Percentiles rank a stretch among this genome's conserved stretches.
These are phyloP conservation scores for Crotalaria pallida DNA, from an alignment of 306 rosid genomes.

Conservation along the genomic window DNA sequence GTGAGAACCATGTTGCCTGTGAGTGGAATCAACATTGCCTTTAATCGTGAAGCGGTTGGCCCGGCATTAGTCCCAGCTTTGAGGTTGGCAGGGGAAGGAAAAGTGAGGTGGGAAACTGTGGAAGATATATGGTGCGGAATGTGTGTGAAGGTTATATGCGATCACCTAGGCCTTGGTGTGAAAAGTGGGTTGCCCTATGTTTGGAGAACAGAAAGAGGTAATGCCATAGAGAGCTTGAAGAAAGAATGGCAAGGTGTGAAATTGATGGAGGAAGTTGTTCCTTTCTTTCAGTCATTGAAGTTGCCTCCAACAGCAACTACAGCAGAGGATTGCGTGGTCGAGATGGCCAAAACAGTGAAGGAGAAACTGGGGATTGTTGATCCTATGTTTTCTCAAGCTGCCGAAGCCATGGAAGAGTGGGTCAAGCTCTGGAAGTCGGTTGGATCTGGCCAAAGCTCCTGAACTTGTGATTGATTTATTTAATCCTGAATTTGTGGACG, in stretches of 20 bases:
- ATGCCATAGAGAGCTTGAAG: constrained; percentile 80
- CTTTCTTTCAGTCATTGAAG: constrained; percentile 83
- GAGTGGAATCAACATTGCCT: constrained; percentile 92
- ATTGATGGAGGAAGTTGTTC: constrained; percentile 91
- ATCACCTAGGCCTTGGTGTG: constrained; percentile 77
- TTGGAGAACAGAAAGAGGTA: constrained; percentile 83
- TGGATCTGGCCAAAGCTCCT: constrained; percentile 35
- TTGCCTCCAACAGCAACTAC: constrained; percentile 57
- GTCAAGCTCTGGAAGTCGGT: constrained; percentile 76
- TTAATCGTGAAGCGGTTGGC: constrained; percentile 70
- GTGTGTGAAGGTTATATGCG: constrained; percentile 82
- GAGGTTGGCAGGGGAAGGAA: constrained; percentile 83
- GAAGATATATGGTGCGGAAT: constrained; percentile 96
- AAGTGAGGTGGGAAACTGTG: constrained; percentile 91
- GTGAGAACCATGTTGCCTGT: constrained; percentile 70
- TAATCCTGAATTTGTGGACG: not conserved
- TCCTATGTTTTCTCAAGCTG: constrained; percentile 66
- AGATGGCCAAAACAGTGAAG: constrained; percentile 69
- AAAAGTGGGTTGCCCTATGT: constrained; percentile 92
- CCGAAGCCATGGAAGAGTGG: constrained; percentile 88
- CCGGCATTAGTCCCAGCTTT: constrained; percentile 83
- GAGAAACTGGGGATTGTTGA: constrained; percentile 74
- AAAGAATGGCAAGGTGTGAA: constrained; percentile 99
- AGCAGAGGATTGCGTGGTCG: constrained; percentile 69
- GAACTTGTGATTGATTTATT: constrained; percentile 5